These are phyloP conservation scores for Fragilaria radians DNA, from an alignment of 108 stramenopile species.

Conservation along the genomic window DNA sequence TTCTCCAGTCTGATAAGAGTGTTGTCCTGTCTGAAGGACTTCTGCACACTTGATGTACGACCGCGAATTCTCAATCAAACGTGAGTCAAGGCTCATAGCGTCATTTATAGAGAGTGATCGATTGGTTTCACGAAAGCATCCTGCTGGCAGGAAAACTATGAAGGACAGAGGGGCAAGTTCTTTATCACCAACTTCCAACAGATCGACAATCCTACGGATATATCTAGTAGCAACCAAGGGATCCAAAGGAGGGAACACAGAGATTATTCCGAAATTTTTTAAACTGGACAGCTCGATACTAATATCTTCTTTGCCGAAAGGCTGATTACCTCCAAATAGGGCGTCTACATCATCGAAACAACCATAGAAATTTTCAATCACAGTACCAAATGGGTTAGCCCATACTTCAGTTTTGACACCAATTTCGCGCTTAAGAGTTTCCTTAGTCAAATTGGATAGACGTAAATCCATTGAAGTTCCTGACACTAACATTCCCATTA, in stretches of 20 bases:
- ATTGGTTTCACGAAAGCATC: conserved; percentile 51
- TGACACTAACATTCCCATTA: conserved; percentile 44
- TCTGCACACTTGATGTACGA: conserved; percentile 39
- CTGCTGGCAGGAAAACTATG: conserved; percentile 48
- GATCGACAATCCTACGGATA: conserved; percentile 48
- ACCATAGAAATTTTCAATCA: conserved; percentile 60
- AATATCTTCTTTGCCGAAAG: conserved; percentile 53
- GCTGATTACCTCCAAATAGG: conserved; percentile 57
- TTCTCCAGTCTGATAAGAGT: conserved; percentile 28
- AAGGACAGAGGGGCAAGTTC: conserved; percentile 54
- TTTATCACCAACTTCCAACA: conserved; percentile 34
- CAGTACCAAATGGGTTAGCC: conserved; percentile 55
- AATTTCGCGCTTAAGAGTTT: conserved; percentile 27
- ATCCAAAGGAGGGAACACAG: conserved; percentile 58
- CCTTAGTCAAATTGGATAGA: conserved; percentile 39
- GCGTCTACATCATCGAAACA: conserved; percentile 67
- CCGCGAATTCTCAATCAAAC: conserved; percentile 40
- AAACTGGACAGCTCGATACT: conserved; percentile 32
- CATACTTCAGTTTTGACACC: conserved; percentile 50
- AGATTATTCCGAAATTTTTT: conserved; percentile 43
- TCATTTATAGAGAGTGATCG: conserved; percentile 35
- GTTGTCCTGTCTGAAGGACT: conserved; percentile 45
- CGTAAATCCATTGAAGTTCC: conserved; percentile 58
- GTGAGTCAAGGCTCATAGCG: conserved; percentile 51
- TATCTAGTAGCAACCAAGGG: conserved; percentile 66